Percentiles rank a stretch among this genome's conserved stretches.
phyloP scores from a whole-genome alignment of 208 protist species.

The Blechomonas ayalai region DNA sequence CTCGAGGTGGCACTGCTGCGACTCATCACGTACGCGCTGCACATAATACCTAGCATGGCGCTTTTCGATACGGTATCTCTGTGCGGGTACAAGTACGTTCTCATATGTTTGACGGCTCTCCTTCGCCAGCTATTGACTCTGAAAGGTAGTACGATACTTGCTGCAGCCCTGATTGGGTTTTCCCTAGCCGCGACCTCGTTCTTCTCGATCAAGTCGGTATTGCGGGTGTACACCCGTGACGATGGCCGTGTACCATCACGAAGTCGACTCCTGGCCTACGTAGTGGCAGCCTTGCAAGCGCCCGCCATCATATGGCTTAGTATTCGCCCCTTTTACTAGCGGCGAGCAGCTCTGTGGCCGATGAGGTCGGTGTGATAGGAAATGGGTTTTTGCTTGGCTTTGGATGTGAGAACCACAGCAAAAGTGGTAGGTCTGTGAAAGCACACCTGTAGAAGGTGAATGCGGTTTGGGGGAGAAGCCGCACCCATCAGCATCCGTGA shows the following conservation, averaged over 20 bases:
- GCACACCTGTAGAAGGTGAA: too few species aligned
- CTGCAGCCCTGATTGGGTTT: constrained; percentile 31
- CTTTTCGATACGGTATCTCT: constrained; percentile 45
- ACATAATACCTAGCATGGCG: constrained; percentile 17
- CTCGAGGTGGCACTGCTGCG: constrained; percentile 49
- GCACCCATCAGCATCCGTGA: too few species aligned
- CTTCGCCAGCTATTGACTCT: constrained; percentile 21
- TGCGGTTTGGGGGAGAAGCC: too few species aligned
- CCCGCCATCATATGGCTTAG: constrained; percentile 50
- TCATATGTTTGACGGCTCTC: constrained; percentile 44
- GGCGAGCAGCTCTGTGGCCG: too few species aligned
- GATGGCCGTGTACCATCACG: constrained; percentile 35
- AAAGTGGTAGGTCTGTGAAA: too few species aligned
- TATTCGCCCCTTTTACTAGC: constrained; percentile 24
- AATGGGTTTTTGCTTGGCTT: too few species aligned
- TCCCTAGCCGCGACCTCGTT: constrained; percentile 29
- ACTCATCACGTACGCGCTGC: constrained; percentile 32
- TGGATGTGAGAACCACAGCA: too few species aligned
- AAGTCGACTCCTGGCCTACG: constrained; percentile 36
- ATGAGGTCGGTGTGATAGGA: too few species aligned
- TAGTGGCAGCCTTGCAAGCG: constrained; percentile 27
- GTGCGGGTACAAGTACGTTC: constrained; percentile 76
- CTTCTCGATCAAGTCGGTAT: constrained; percentile 28
- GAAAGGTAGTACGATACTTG: constrained; percentile 4
- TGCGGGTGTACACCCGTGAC: constrained; percentile 20